Conservation (phyloP, 2,329 filamentous ascomycete species). For the Fusarium austroafricanum region DNA sequence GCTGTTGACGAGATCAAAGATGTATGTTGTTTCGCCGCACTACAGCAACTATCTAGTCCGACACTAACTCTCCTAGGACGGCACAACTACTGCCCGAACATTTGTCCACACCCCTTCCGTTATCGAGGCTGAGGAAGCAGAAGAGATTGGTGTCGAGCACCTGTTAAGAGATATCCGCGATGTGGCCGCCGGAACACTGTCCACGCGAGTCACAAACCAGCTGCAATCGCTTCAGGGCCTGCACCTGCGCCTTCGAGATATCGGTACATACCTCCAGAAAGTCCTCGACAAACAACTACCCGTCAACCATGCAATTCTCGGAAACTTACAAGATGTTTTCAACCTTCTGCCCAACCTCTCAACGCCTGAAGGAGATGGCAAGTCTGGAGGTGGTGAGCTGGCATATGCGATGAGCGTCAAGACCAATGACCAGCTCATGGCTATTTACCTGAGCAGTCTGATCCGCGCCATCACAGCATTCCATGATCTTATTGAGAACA, state of each 20-base stretch:
- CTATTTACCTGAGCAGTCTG: slow-evolving; percentile 92
- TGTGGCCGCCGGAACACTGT: slow-evolving; percentile 95
- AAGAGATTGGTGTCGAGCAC: slow-evolving; percentile 99
- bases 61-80: slow-evolving; percentile 72
- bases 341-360: slow-evolving; percentile 97
- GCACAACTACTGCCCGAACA: slow-evolving; percentile 94
- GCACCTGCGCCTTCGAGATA: slow-evolving; percentile 93
- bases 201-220: slow-evolving; percentile 96
- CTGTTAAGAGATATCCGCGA: slow-evolving; percentile 97
- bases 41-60: background rate
- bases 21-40: slow-evolving; percentile 64
- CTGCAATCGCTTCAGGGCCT: slow-evolving; percentile 96
- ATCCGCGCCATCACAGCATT: slow-evolving; percentile 98
- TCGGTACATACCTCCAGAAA: slow-evolving; percentile 94
- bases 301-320: slow-evolving; percentile 96
- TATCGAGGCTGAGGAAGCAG: slow-evolving; percentile 98
- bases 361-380: slow-evolving; percentile 77
- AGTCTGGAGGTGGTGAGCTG: slow-evolving; percentile 81
- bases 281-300: slow-evolving; percentile 93
- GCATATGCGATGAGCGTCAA: slow-evolving; percentile 98
- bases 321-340: slow-evolving; percentile 99
- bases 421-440: slow-evolving; percentile 99
- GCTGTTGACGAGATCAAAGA: slow-evolving; percentile 99
- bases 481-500: slow-evolving; percentile 99
- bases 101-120: slow-evolving; percentile 98